Evolutionary conservation across 345 rosid genomes (phyloP).

Genomic region (Citrus australasica): DNA sequence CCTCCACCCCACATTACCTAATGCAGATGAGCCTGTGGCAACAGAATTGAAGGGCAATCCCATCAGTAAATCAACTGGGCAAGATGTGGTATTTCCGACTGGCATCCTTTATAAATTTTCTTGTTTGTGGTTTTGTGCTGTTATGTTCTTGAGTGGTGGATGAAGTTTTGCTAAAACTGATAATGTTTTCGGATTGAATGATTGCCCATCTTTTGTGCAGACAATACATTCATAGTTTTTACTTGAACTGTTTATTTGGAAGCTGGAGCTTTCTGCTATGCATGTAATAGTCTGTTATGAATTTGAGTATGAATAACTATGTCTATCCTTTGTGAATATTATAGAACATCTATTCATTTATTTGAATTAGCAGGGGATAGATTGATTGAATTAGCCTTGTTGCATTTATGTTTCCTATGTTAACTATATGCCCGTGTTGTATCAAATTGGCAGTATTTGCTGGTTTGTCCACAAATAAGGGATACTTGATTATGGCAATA

Average conservation of each 20-base stretch:
- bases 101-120: neutral
- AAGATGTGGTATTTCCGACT: constrained; percentile 22
- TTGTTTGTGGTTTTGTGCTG: neutral
- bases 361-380: neutral
- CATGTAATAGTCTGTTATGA: neutral
- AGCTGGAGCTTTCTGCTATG: neutral
- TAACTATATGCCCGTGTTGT: neutral
- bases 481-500: too few relatives aligned
- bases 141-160: neutral
- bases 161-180: neutral
- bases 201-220: neutral
- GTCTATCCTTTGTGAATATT: too few relatives aligned
- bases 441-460: neutral
- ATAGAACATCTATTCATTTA: neutral
- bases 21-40: constrained; percentile 24
- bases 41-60: constrained; percentile 24
- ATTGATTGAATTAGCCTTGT: neutral
- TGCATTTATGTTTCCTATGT: neutral
- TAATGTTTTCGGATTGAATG: neutral
- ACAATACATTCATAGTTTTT: neutral
- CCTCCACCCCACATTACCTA: neutral
- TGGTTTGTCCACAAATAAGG: neutral
- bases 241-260: neutral
- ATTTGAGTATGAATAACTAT: neutral
- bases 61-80: constrained; percentile 18